Percentiles rank a stretch among this genome's conserved stretches.
These are phyloP conservation scores for Aspergillus fijiensis DNA, from an alignment of 2,329 filamentous ascomycete species.

Conservation along the genomic window DNA sequence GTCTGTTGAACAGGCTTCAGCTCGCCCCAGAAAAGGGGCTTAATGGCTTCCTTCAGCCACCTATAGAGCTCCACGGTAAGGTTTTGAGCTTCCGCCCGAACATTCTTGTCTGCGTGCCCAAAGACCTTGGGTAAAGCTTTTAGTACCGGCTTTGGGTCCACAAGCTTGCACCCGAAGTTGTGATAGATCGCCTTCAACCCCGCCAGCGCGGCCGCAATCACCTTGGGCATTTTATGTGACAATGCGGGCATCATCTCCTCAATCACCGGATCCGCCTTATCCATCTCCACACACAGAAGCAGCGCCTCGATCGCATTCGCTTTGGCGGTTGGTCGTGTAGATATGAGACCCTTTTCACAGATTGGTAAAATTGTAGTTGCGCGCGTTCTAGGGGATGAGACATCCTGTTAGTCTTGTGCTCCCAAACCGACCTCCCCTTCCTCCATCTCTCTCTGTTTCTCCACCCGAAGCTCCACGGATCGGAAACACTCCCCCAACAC, in stretches of 20 bases:
- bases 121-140: slow-evolving; percentile 88
- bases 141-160: slow-evolving; percentile 87
- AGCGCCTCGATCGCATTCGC: slow-evolving; percentile 81
- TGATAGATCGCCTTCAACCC: slow-evolving; percentile 83
- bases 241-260: slow-evolving; percentile 85
- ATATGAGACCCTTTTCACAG: slow-evolving; percentile 86
- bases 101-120: slow-evolving; percentile 96
- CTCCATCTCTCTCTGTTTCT: no score
- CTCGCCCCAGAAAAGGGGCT: slow-evolving; percentile 95
- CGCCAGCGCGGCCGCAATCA: slow-evolving; percentile 72
- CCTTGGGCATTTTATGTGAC: slow-evolving; percentile 86
- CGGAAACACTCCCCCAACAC: neutral
- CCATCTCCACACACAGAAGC: slow-evolving; percentile 84
- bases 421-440: no score
- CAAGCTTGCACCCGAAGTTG: slow-evolving; percentile 89
- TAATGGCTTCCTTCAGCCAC: slow-evolving; percentile 97
- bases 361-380: slow-evolving; percentile 72
- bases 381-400: slow-evolving; percentile 59
- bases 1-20: slow-evolving; percentile 93
- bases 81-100: slow-evolving; percentile 88
- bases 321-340: slow-evolving; percentile 85
- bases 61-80: slow-evolving; percentile 92
- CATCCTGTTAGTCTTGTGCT: no score
- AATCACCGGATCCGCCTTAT: slow-evolving; percentile 78
- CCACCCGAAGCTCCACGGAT: neutral